Evolutionary conservation across 306 rosid genomes (phyloP).

Genomic region (Abrus pulchellus): DNA sequence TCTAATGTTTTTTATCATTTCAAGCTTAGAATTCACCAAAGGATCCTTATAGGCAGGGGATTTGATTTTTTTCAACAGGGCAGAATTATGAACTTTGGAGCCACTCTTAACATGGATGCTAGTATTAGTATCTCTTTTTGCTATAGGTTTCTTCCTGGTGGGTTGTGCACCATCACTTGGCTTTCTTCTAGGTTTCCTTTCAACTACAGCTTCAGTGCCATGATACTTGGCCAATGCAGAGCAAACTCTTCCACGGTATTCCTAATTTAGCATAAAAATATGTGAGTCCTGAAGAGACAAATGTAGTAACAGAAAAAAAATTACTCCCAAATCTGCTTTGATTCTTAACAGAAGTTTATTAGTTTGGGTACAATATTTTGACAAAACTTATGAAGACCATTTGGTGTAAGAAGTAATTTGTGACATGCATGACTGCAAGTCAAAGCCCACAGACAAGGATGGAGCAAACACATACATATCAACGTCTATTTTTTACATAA

Average conservation of each 20-base stretch:
- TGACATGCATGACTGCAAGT: not conserved
- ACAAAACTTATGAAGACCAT: not conserved
- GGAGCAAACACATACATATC: constrained; percentile 14
- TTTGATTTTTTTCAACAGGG: constrained; percentile 57
- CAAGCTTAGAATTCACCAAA: constrained; percentile 82
- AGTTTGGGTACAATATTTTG: not conserved
- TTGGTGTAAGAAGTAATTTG: constrained; percentile 6
- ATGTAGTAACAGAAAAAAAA: not conserved
- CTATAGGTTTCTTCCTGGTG: constrained; percentile 55
- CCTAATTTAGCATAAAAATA: constrained; percentile 58
- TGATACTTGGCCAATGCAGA: constrained; percentile 78
- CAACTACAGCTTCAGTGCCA: constrained; percentile 61
- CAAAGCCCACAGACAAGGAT: constrained; percentile 26
- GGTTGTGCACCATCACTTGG: constrained; percentile 54
- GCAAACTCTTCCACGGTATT: constrained; percentile 78
- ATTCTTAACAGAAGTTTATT: constrained; percentile 19
- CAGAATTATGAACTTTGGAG: constrained; percentile 46
- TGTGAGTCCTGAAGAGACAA: constrained; percentile 31
- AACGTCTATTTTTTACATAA: constrained; percentile 17
- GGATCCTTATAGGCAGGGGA: constrained; percentile 89
- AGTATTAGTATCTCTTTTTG: constrained; percentile 51
- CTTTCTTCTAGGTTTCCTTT: constrained; percentile 72
- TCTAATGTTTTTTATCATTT: constrained; percentile 88
- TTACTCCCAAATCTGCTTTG: not conserved
- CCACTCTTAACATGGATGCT: constrained; percentile 42